phyloP scores from a whole-genome alignment of 257 asterid genomes.

The Pogostemon cablin region DNA sequence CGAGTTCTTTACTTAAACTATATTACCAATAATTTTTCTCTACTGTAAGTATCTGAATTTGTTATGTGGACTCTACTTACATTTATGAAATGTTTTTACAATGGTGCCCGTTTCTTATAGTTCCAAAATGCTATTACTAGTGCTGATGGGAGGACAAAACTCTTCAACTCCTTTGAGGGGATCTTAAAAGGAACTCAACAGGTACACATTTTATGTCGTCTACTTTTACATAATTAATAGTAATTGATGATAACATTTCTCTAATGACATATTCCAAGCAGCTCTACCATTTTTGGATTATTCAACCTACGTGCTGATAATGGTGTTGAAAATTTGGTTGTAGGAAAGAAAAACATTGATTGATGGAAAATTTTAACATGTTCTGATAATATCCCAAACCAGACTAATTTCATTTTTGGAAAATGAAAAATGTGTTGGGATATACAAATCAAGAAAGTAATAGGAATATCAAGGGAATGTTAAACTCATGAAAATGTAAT shows the following conservation, averaged over 20 bases:
- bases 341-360: neutral
- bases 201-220: constrained; percentile 44
- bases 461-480: neutral
- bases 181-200: constrained; percentile 68
- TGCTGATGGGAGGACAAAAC: constrained; percentile 64
- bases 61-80: constrained; percentile 11
- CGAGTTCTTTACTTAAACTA: neutral
- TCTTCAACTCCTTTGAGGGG: constrained; percentile 73
- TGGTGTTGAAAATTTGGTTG: neutral
- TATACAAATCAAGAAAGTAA: neutral
- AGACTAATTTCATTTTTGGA: neutral
- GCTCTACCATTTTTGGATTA: neutral
- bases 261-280: neutral
- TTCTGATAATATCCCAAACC: neutral
- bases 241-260: neutral
- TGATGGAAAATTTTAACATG: neutral
- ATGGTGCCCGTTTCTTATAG: constrained; percentile 40
- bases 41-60: neutral
- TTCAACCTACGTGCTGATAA: neutral
- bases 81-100: constrained; percentile 5
- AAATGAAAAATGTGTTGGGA: neutral
- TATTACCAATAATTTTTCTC: constrained; percentile 9
- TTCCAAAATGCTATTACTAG: constrained; percentile 78
- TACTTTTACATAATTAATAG: neutral
- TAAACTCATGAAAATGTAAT: neutral